These are phyloP conservation scores for Tricholoma terreum DNA, from an alignment of 768 basidiomycete genomes.

Conservation along the genomic window DNA sequence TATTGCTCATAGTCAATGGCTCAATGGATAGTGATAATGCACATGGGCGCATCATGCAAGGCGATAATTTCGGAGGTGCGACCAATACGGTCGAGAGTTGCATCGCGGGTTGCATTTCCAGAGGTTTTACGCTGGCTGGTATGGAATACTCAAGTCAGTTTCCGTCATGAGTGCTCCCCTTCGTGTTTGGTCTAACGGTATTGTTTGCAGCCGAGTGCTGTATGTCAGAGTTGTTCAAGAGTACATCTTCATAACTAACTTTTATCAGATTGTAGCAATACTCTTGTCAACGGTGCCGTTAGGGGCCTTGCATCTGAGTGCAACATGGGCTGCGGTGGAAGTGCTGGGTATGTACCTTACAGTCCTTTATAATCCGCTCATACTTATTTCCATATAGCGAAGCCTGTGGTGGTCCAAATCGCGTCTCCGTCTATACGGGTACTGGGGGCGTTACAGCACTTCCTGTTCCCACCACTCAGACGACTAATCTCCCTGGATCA, in stretches of 20 bases:
- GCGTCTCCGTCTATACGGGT: constrained; percentile 66
- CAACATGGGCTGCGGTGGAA: constrained; percentile 73
- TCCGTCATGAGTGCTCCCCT: neutral
- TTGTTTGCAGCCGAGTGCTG: constrained; percentile 39
- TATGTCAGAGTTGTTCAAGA: constrained; percentile 23
- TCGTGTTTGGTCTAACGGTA: constrained; percentile 2
- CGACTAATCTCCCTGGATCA: constrained; percentile 55
- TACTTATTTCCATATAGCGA: constrained; percentile 34
- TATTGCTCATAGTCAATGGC: neutral
- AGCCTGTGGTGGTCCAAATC: constrained; percentile 71
- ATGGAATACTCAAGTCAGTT: constrained; percentile 60
- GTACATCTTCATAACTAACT: neutral
- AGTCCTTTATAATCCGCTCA: constrained; percentile 3
- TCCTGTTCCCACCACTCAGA: constrained; percentile 57
- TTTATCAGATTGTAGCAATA: constrained; percentile 64
- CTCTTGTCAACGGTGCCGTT: constrained; percentile 59
- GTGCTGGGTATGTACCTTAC: constrained; percentile 48
- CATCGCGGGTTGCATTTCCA: constrained; percentile 50
- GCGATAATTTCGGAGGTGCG: constrained; percentile 22
- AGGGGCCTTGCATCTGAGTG: constrained; percentile 49
- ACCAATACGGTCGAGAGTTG: constrained; percentile 61
- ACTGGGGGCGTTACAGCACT: constrained; percentile 47
- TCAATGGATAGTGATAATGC: constrained; percentile 44
- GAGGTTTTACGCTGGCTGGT: constrained; percentile 65
- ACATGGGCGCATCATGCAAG: constrained; percentile 55